Evolutionary conservation across 1,284 basidiomycete genomes (phyloP), one percentile per base, ranked within the genome.

Genomic region (Cutaneotrichosporon cavernicola): DNA sequence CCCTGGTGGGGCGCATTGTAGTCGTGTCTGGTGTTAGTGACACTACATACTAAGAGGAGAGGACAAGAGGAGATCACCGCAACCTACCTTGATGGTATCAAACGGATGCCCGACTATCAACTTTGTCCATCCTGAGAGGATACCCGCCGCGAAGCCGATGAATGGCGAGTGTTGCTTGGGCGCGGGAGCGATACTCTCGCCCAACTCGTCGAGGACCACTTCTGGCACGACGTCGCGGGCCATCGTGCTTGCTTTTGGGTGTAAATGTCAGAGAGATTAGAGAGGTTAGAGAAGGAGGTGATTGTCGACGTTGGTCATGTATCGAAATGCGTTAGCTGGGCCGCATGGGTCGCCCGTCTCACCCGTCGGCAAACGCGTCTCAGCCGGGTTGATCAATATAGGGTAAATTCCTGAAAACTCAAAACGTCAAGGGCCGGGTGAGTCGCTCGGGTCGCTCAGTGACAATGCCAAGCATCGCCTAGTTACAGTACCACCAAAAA

Each of bases 1-100:
- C n/a, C 76, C 75, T 14, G 69, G 67, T 9, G 80, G 80, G 4
- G 76, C 68, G 60, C 78, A 79, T 74, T 81, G 80, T 58, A 81
- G 72, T 75, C 51, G 51, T 18, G 51, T 53, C 51, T 53, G 18
- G 3, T 10, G 36, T 49, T 57, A 49, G 61, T 50, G 9, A 13
- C 26, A 43, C 14, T 18, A 5, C 1, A 18, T 9, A 13, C 40
- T 1, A 43, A 16, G 30, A 53, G 40, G 16, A 21, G 40, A 32
- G 55, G 31, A 14, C 31, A 11, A 38, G 34, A 36, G 49, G 8
- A 30, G 14, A 43, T 2, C 11, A 43, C 26, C 26, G 40, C 1
- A 13, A 46, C 76, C 66, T 53, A 76, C 74, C 64, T 79, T 79
- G 65, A 78, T 72, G 2, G 77, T 78, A 63, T 79, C 77, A 57